Evolutionary conservation across 2,329 filamentous ascomycete genomes (phyloP).

Genomic region (Colletotrichum abscissum): DNA sequence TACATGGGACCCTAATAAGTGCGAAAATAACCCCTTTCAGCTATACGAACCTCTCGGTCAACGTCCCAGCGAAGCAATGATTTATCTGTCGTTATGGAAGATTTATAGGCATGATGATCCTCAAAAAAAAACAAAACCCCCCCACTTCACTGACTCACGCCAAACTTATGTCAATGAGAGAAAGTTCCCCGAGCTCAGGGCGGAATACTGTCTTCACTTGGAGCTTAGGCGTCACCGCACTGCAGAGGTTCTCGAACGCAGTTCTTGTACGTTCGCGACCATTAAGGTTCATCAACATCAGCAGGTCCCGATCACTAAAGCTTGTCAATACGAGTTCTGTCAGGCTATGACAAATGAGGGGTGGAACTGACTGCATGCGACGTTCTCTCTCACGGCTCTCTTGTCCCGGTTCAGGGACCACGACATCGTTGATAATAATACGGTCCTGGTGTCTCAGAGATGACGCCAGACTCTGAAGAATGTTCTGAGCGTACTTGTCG

Average conservation of each 20-base stretch:
- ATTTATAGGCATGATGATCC: too few species aligned
- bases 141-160: not conserved
- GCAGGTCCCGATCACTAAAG: constrained; percentile 12
- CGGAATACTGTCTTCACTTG: not conserved
- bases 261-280: constrained; percentile 10
- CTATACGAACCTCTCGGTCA: too few species aligned
- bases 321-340: not conserved
- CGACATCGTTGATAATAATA: constrained; percentile 11
- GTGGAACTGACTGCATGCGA: constrained; percentile 1
- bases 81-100: too few species aligned
- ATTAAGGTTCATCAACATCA: constrained; percentile 24
- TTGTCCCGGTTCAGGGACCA: constrained; percentile 1
- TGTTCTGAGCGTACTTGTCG: constrained; percentile 49
- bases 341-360: not conserved
- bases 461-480: constrained; percentile 39
- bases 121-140: not conserved
- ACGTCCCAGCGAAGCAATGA: too few species aligned
- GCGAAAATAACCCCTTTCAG: too few species aligned
- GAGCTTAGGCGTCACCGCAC: constrained; percentile 4
- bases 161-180: not conserved
- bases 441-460: constrained; percentile 2
- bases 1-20: too few species aligned
- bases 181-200: not conserved
- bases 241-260: constrained; percentile 1
- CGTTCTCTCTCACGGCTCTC: constrained; percentile 6